These are phyloP conservation scores for Tricholoma flavovirens DNA, from an alignment of 768 basidiomycete species.

Conservation along the genomic window DNA sequence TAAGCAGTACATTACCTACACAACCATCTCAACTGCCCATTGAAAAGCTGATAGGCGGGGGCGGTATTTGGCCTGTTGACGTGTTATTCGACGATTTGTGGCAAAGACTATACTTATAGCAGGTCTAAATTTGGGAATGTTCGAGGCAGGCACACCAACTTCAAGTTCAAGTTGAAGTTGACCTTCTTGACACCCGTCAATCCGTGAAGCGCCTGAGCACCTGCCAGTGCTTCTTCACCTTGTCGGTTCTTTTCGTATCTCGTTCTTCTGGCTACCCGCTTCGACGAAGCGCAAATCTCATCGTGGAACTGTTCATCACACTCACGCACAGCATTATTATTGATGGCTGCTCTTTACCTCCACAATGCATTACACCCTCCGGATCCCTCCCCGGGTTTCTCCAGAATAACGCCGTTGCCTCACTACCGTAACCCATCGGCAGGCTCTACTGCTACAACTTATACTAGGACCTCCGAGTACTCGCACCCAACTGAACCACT, in stretches of 20 bases:
- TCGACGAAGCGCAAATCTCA: background rate
- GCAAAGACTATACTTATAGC: constrained; percentile 12
- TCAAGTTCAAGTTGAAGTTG: too few species aligned
- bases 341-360: constrained; percentile 57
- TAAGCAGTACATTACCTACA: too few species aligned
- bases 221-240: background rate
- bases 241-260: background rate
- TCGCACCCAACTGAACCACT: constrained; percentile 42
- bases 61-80: constrained; percentile 6
- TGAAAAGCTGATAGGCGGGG: too few species aligned
- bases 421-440: constrained; percentile 40
- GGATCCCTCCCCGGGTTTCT: constrained; percentile 23
- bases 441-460: constrained; percentile 32
- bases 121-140: constrained; percentile 10
- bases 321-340: constrained; percentile 8
- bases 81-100: constrained; percentile 6
- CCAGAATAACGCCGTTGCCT: constrained; percentile 27
- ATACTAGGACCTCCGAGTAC: constrained; percentile 30
- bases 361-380: constrained; percentile 48
- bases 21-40: too few species aligned
- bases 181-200: constrained; percentile 8
- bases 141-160: constrained; percentile 2
- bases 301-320: background rate
- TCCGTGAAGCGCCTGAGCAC: background rate
- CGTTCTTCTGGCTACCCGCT: background rate